phyloP scores from a whole-genome alignment of 768 basidiomycete species.

The Suillus luteus region DNA sequence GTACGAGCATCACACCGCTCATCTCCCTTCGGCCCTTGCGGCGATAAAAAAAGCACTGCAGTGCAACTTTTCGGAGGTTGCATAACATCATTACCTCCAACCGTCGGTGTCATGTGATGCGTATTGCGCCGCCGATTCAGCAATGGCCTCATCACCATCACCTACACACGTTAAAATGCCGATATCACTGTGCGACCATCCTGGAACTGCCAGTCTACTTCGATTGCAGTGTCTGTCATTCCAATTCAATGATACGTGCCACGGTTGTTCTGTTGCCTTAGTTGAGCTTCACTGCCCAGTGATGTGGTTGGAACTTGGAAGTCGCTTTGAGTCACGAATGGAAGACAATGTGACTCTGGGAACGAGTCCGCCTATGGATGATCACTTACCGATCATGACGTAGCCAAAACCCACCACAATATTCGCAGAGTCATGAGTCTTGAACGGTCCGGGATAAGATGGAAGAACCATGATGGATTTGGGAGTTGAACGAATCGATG shows the following conservation, averaged over 20 bases:
- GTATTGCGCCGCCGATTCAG: not conserved
- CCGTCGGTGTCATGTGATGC: conserved; percentile 1
- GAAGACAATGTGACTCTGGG: not conserved
- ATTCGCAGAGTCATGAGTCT: not conserved
- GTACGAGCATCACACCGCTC: not conserved
- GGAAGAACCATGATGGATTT: not conserved
- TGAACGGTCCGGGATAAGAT: conserved; percentile 1
- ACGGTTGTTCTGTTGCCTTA: conserved; percentile 3
- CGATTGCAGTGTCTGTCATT: conserved; percentile 1
- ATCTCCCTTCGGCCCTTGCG: conserved; percentile 4
- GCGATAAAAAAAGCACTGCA: conserved; percentile 7
- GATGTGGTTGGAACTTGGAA: not conserved
- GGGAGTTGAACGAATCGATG: conserved; percentile 6
- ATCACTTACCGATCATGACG: conserved; percentile 3
- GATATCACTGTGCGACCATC: conserved; percentile 2
- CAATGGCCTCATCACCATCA: conserved; percentile 3
- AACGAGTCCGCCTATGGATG: not conserved
- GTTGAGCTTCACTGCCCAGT: not conserved
- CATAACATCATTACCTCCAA: not conserved
- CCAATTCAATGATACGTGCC: conserved; percentile 2
- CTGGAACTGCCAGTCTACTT: not conserved
- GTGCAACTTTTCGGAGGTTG: not conserved
- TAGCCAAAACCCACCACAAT: not conserved
- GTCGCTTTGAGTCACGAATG: not conserved
- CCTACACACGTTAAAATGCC: not conserved